These are phyloP conservation scores for Penicillium sp. DNA, from an alignment of 2,329 filamentous ascomycete genomes.

Conservation along the genomic window DNA sequence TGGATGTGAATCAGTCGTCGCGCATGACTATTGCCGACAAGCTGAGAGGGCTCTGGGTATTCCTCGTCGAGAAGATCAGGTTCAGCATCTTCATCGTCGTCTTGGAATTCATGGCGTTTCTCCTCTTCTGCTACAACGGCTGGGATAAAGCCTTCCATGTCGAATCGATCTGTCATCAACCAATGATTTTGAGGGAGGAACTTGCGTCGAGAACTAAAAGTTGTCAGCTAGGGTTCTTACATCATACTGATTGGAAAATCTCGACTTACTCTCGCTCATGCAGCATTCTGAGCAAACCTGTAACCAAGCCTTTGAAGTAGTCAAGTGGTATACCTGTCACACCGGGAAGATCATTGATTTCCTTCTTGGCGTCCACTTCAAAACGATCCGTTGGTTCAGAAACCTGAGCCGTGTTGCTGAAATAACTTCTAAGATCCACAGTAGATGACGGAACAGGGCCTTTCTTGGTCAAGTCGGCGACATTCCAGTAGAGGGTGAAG, in stretches of 20 bases:
- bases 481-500: slow-evolving; percentile 84
- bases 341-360: slow-evolving; percentile 54
- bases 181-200: slow-evolving; percentile 85
- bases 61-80: slow-evolving; percentile 44
- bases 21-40: slow-evolving; percentile 59
- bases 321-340: slow-evolving; percentile 72
- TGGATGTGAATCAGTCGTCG: slow-evolving; percentile 64
- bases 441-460: slow-evolving; percentile 36
- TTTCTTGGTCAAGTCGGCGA: slow-evolving; percentile 59
- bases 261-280: slow-evolving; percentile 73
- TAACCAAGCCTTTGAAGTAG: slow-evolving; percentile 76
- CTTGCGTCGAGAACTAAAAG: slow-evolving; percentile 65
- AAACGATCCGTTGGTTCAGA: slow-evolving; percentile 23
- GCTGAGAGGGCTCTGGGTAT: slow-evolving; percentile 34
- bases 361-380: slow-evolving; percentile 39
- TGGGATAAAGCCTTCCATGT: slow-evolving; percentile 83
- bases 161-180: slow-evolving; percentile 85
- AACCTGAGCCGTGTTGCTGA: slow-evolving; percentile 31
- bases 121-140: slow-evolving; percentile 88
- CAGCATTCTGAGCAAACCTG: slow-evolving; percentile 76
- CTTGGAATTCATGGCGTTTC: slow-evolving; percentile 65
- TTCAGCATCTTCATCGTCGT: slow-evolving; percentile 60
- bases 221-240: neutral
- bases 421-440: slow-evolving; percentile 48
- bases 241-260: neutral